phyloP scores from a whole-genome alignment of 2,329 filamentous ascomycete species.

The Fusarium nelsonii region DNA sequence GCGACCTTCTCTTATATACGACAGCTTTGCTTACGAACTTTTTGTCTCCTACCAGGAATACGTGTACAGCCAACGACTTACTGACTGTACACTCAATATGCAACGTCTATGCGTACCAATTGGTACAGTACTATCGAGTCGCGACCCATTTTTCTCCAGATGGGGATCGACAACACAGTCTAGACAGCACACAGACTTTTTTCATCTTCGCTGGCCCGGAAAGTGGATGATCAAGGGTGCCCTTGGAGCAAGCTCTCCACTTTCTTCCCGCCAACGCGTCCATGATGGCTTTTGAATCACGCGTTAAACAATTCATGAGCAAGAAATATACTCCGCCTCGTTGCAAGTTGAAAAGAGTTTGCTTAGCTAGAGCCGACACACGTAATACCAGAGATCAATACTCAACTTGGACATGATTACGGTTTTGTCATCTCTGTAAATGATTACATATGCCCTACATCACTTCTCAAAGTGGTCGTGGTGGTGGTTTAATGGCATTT shows the following conservation, averaged over 20 bases:
- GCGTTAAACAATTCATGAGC: not conserved
- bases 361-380: conserved; percentile 13
- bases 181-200: conserved; percentile 15
- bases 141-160: conserved; percentile 5
- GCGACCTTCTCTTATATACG: not conserved
- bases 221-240: conserved; percentile 35
- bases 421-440: not conserved
- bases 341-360: not conserved
- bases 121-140: not conserved
- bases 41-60: not conserved
- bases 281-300: conserved; percentile 15
- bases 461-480: not conserved
- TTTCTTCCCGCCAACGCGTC: conserved; percentile 29
- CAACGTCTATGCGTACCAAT: conserved; percentile 1
- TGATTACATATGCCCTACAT: not conserved
- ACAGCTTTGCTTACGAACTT: not conserved
- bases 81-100: not conserved
- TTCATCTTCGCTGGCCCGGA: conserved; percentile 26
- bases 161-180: conserved; percentile 31
- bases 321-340: conserved; percentile 17
- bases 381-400: conserved; percentile 14
- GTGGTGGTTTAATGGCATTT: conserved; percentile 6
- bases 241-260: conserved; percentile 25
- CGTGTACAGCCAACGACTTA: not conserved
- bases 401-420: conserved; percentile 10